Conservation (phyloP, 208 protist genomes). For the Leishmania lainsoni region DNA sequence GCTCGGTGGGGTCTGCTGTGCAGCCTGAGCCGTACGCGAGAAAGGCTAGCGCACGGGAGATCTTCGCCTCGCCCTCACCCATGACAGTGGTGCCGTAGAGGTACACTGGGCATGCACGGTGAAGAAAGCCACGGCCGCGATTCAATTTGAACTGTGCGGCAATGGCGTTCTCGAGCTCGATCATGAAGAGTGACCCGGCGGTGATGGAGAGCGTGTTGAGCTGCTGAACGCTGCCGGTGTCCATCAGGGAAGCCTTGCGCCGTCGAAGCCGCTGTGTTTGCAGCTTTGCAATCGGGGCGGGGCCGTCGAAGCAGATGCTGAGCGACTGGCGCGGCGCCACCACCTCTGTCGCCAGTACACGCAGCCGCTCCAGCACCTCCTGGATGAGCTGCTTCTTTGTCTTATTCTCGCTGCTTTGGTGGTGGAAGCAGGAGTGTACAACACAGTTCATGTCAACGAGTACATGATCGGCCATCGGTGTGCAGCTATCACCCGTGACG, state of each 20-base stretch:
- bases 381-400: slow-evolving; percentile 70
- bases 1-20: background rate
- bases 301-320: slow-evolving; percentile 83
- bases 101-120: slow-evolving; percentile 59
- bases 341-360: slow-evolving; percentile 66
- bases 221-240: slow-evolving; percentile 44
- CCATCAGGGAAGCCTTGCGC: slow-evolving; percentile 63
- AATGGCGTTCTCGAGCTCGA: slow-evolving; percentile 87
- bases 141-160: slow-evolving; percentile 73
- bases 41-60: slow-evolving; percentile 74
- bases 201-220: slow-evolving; percentile 78
- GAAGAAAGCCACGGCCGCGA: slow-evolving; percentile 66
- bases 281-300: slow-evolving; percentile 82
- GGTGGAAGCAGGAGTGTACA: slow-evolving; percentile 71
- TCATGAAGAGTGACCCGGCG: slow-evolving; percentile 80
- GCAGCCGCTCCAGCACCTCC: slow-evolving; percentile 74
- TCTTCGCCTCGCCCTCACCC: slow-evolving; percentile 87
- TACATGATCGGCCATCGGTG: slow-evolving; percentile 63
- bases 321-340: slow-evolving; percentile 63
- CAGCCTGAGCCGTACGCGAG: slow-evolving; percentile 40
- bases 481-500: background rate
- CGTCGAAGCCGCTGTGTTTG: slow-evolving; percentile 83
- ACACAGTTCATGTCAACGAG: slow-evolving; percentile 89
- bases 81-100: slow-evolving; percentile 78
- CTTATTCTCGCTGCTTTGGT: slow-evolving; percentile 32